Conservation (phyloP, 2,329 filamentous ascomycete genomes). For the Drechslera avenae region DNA sequence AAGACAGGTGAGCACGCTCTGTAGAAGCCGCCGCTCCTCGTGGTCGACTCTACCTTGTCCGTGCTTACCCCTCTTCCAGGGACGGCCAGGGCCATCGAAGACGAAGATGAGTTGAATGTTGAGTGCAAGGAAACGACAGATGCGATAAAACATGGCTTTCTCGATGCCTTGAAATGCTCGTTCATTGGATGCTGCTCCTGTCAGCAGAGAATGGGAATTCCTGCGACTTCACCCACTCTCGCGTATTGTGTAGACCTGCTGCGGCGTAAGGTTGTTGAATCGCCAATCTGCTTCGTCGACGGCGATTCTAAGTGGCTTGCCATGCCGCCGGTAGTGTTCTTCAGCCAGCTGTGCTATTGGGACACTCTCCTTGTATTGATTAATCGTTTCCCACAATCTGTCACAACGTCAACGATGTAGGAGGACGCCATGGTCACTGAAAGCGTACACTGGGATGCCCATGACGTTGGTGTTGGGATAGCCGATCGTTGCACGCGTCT, state of each 20-base stretch:
- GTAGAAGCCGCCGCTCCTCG: constrained; percentile 40
- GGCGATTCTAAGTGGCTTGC: constrained; percentile 49
- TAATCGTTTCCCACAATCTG: constrained; percentile 49
- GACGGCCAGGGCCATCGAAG: constrained; percentile 58
- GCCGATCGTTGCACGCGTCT: constrained; percentile 9
- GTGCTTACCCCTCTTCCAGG: constrained; percentile 43
- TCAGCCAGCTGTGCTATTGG: constrained; percentile 48
- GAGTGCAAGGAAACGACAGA: constrained; percentile 55
- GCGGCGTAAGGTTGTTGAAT: constrained; percentile 49
- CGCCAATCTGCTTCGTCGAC: constrained; percentile 54
- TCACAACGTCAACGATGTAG: not conserved
- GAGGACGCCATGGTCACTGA: not conserved
- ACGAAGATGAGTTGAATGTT: constrained; percentile 61
- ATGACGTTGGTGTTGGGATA: constrained; percentile 14
- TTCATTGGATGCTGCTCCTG: constrained; percentile 25
- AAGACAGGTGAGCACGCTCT: constrained; percentile 48
- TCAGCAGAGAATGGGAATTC: not conserved
- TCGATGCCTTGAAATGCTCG: constrained; percentile 50
- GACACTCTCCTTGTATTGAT: constrained; percentile 40
- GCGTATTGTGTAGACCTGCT: constrained; percentile 44
- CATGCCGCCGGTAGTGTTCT: constrained; percentile 42
- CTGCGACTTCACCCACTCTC: constrained; percentile 30
- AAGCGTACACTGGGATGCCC: constrained; percentile 29
- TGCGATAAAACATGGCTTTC: constrained; percentile 49
- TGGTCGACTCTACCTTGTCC: constrained; percentile 42